Conservation (phyloP, 306 rosid species). For the Castanospermum australe region DNA sequence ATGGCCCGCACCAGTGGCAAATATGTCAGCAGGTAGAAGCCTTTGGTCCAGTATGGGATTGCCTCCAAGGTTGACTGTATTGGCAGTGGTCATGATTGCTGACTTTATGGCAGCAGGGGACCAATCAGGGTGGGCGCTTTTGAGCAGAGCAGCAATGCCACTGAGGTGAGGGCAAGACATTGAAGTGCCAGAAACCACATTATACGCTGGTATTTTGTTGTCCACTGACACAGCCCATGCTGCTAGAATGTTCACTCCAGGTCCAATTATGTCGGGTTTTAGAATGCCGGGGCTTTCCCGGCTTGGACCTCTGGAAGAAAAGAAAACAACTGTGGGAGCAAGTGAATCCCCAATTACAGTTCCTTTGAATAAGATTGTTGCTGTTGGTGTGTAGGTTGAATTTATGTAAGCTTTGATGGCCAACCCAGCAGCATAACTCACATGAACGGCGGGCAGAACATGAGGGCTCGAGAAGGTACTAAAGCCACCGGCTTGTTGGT, state of each 20-base stretch:
- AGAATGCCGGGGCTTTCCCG: conserved; percentile 44
- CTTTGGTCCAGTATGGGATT: conserved; percentile 34
- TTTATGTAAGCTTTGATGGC: conserved; percentile 46
- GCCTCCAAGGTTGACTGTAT: conserved; percentile 37
- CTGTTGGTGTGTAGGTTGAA: conserved; percentile 32
- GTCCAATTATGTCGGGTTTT: conserved; percentile 62
- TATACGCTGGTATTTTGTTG: conserved; percentile 36
- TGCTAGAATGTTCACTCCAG: conserved; percentile 53
- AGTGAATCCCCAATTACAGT: conserved; percentile 45
- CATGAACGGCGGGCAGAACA: conserved; percentile 49
- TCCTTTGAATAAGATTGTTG: conserved; percentile 47
- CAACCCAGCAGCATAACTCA: conserved; percentile 35
- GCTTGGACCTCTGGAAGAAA: conserved; percentile 71
- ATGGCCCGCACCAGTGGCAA: conserved; percentile 64
- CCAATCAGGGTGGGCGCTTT: conserved; percentile 66
- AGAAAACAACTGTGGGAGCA: conserved; percentile 41
- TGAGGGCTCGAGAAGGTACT: conserved; percentile 23
- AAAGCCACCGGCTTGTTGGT: neutral
- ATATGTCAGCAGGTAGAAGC: conserved; percentile 41
- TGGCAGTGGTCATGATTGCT: conserved; percentile 51
- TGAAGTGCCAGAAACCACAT: conserved; percentile 50
- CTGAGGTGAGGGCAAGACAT: conserved; percentile 66
- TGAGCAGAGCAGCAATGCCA: conserved; percentile 61
- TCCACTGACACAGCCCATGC: conserved; percentile 54
- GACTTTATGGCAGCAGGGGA: conserved; percentile 70